These are phyloP conservation scores for Stereocaulon alpinum DNA, from an alignment of 495 filamentous ascomycete species.

Conservation along the genomic window DNA sequence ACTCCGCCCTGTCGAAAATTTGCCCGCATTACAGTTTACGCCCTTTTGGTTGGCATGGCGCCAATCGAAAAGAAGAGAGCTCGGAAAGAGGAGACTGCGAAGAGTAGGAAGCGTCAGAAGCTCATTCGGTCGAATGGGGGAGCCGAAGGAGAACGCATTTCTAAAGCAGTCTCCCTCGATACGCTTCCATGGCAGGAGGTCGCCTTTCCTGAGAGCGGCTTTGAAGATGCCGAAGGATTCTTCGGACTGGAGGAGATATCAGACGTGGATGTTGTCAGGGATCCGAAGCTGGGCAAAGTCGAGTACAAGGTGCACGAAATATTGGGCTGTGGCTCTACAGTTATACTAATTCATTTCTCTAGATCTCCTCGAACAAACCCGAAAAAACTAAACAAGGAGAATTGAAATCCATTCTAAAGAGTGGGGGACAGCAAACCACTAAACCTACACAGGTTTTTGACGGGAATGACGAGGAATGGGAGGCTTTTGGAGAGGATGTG, in stretches of 20 bases:
- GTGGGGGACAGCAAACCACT: not conserved
- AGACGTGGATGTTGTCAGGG: slow-evolving; percentile 67
- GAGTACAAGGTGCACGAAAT: slow-evolving; percentile 21
- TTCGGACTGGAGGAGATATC: slow-evolving; percentile 89
- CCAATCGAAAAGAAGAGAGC: slow-evolving; percentile 36
- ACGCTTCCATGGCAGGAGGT: slow-evolving; percentile 75
- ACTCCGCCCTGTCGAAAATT: not conserved
- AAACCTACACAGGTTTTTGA: not conserved
- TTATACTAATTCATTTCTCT: not conserved
- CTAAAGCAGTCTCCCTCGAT: slow-evolving; percentile 39
- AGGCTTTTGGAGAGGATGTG: slow-evolving; percentile 36
- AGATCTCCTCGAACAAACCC: not conserved
- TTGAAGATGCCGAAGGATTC: slow-evolving; percentile 91
- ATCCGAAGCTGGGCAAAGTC: slow-evolving; percentile 43
- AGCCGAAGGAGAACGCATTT: slow-evolving; percentile 1
- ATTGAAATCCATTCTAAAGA: not conserved
- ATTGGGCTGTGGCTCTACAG: not conserved
- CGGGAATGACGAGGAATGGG: slow-evolving; percentile 36
- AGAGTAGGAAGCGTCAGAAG: slow-evolving; percentile 44
- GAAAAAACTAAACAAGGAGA: not conserved
- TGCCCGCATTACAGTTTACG: not conserved
- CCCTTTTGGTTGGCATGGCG: not conserved
- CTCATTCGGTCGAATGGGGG: slow-evolving; percentile 16
- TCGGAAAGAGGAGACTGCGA: slow-evolving; percentile 19
- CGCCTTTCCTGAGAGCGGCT: slow-evolving; percentile 60